A percentile compares a stretch with the other conserved stretches of the same genome.
These are phyloP conservation scores for Acephala macrosclerotiorum DNA, from an alignment of 2,329 filamentous ascomycete genomes.

Conservation along the genomic window DNA sequence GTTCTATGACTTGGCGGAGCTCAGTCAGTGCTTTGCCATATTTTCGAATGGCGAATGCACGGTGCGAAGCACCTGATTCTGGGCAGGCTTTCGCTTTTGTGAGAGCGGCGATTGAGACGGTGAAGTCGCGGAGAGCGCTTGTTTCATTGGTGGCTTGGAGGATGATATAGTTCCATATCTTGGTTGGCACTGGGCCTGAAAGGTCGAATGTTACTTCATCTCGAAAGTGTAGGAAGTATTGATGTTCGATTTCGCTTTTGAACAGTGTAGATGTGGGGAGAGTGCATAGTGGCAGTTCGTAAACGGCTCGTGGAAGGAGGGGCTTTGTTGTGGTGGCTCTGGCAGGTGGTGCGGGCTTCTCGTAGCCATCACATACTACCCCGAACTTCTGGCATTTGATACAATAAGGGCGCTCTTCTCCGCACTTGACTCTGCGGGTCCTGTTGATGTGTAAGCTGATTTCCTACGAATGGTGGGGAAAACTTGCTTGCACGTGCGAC, in stretches of 20 bases:
- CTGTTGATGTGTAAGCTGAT: neutral
- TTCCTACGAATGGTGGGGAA: neutral
- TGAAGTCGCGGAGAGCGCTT: conserved; percentile 27
- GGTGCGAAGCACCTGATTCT: conserved; percentile 25
- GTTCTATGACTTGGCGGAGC: conserved; percentile 20
- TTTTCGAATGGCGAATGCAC: conserved; percentile 29
- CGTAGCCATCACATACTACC: conserved; percentile 29
- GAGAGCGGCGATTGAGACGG: conserved; percentile 32
- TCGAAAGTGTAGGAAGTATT: conserved; percentile 35
- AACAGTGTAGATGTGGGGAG: conserved; percentile 23
- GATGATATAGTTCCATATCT: conserved; percentile 31
- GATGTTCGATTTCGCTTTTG: conserved; percentile 28
- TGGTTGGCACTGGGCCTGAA: conserved; percentile 23
- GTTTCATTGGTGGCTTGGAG: conserved; percentile 32
- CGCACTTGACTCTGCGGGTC: conserved; percentile 29
- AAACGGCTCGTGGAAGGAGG: neutral
- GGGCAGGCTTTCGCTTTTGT: conserved; percentile 25
- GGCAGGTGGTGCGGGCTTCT: conserved; percentile 5
- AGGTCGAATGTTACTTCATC: conserved; percentile 30
- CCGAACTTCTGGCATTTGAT: conserved; percentile 26
- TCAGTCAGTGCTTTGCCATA: conserved; percentile 33
- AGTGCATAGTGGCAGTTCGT: neutral
- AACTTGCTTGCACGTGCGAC: conserved; percentile 30
- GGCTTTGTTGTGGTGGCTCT: conserved; percentile 4
- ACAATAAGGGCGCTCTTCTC: conserved; percentile 26